Evolutionary conservation across 768 basidiomycete species (phyloP).

Genomic region (Pulveroboletus frians): DNA sequence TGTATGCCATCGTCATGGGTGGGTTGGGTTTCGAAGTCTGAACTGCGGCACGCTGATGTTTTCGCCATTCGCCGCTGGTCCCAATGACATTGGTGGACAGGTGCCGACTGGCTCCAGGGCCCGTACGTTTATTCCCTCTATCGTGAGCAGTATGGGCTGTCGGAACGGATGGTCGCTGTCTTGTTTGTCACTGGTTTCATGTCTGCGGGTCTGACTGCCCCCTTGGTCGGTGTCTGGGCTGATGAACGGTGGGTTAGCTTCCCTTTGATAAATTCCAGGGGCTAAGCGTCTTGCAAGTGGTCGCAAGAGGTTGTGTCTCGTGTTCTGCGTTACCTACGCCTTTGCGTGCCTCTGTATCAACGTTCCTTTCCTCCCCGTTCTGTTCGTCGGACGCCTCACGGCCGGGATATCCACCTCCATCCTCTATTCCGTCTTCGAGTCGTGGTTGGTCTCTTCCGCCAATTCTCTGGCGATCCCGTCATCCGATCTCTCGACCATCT

Average conservation of each 20-base stretch:
- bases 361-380: conserved; percentile 50
- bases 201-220: conserved; percentile 64
- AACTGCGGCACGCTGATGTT: not conserved
- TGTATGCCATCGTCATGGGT: conserved; percentile 76
- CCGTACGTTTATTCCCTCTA: conserved; percentile 77
- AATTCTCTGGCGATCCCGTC: conserved; percentile 47
- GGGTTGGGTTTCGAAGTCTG: conserved; percentile 14
- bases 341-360: conserved; percentile 56
- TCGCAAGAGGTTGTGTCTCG: conserved; percentile 60
- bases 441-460: conserved; percentile 68
- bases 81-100: conserved; percentile 29
- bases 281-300: conserved; percentile 40
- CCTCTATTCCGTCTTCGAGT: conserved; percentile 70
- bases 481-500: conserved; percentile 58
- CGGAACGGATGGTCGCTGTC: conserved; percentile 60
- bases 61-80: not conserved
- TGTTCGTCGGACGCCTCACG: conserved; percentile 58
- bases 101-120: conserved; percentile 76
- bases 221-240: conserved; percentile 72
- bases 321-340: conserved; percentile 65
- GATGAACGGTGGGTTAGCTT: conserved; percentile 49
- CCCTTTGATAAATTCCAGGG: not conserved
- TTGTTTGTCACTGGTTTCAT: conserved; percentile 77
- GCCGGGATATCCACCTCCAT: conserved; percentile 74
- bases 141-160: conserved; percentile 58